A percentile compares a stretch with the other conserved stretches of the same genome.
Conservation (phyloP, 306 rosid genomes). For the Dalbergia oliveri region DNA sequence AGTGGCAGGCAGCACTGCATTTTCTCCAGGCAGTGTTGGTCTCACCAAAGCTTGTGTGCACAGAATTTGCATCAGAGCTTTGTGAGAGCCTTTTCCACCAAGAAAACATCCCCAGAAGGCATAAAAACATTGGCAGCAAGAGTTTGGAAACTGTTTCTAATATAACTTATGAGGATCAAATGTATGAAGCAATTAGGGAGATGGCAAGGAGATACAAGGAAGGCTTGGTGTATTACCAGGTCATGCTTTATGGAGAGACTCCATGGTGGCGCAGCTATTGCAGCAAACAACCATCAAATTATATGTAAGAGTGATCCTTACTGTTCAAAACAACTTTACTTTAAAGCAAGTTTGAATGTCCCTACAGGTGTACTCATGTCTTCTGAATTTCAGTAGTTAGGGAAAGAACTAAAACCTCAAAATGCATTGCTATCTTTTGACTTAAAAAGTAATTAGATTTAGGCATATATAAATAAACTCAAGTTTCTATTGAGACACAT, state of each 20-base stretch:
- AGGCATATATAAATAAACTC: neutral
- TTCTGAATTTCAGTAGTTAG: slow-evolving; percentile 37
- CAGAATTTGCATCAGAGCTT: slow-evolving; percentile 67
- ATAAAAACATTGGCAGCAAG: slow-evolving; percentile 31
- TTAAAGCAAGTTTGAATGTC: neutral
- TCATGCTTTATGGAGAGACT: slow-evolving; percentile 74
- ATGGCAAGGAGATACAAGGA: slow-evolving; percentile 75
- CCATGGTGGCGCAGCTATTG: slow-evolving; percentile 57
- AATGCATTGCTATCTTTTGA: slow-evolving; percentile 12
- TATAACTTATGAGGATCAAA: slow-evolving; percentile 42
- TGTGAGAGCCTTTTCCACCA: slow-evolving; percentile 59
- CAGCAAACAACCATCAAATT: slow-evolving; percentile 41
- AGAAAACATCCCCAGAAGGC: slow-evolving; percentile 27
- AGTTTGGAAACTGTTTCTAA: slow-evolving; percentile 43
- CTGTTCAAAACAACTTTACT: slow-evolving; percentile 27
- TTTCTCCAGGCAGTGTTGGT: slow-evolving; percentile 82
- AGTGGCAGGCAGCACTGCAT: slow-evolving; percentile 85
- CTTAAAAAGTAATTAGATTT: neutral
- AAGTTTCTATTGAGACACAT: neutral
- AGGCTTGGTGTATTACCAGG: slow-evolving; percentile 73
- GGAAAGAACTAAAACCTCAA: slow-evolving; percentile 3
- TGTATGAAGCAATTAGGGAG: slow-evolving; percentile 56
- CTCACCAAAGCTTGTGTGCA: slow-evolving; percentile 65
- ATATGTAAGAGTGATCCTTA: slow-evolving; percentile 58
- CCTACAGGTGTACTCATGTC: neutral